Base-by-base conservation (phyloP, 441 rosid species). In the Adansonia grandidieri region DNA sequence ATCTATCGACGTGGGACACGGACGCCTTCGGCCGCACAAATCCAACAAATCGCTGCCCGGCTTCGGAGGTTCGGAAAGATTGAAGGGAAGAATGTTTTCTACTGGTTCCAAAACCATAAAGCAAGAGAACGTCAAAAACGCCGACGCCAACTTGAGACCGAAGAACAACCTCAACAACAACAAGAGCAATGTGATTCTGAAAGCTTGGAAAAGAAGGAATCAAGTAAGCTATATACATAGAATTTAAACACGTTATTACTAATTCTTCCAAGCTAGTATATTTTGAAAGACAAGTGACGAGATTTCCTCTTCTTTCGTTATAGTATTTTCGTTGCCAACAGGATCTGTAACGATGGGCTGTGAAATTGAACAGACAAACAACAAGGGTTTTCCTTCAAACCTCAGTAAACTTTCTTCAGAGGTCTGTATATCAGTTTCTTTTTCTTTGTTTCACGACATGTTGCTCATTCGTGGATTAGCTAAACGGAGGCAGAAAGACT, bases 61-160 rank as follows among this genome's bases (percentile, higher is more conserved):
- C 90, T 89, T 47, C 84, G 89, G 45, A 78, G 86, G 81, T 89
- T 86, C 75, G 95, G 95, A 5, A 89, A 80, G 82, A 85, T 92
- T 45, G 95, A 92, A 82, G 94, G 92, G 4, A 92, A 90, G 80
- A 92, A 90, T 71, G 93, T 92, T 47, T 92, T 90, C 83, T 92
- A 91, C 84, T 92, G 95, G 97, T 91, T 92, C 81, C 97, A 92
- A 71, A 92, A 90, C 74, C 97, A 90, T 32, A 92, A 92, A 73
- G 91, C 97, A 15, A 88, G 92, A 82, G 97, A 92, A 63, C 71
- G 93, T 60, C 89, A 79, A 4, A 89, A 86, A 82, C 88, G 90
- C 28, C 89, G 91, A 20, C 91, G 90, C 10, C 76, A 61, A 72
- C 71, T 60, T 1, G 81, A 80, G 66, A 22, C 54, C 17, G 56